Evolutionary conservation across 2,329 filamentous ascomycete species (phyloP).

Genomic region (Westerdykella ornata): DNA sequence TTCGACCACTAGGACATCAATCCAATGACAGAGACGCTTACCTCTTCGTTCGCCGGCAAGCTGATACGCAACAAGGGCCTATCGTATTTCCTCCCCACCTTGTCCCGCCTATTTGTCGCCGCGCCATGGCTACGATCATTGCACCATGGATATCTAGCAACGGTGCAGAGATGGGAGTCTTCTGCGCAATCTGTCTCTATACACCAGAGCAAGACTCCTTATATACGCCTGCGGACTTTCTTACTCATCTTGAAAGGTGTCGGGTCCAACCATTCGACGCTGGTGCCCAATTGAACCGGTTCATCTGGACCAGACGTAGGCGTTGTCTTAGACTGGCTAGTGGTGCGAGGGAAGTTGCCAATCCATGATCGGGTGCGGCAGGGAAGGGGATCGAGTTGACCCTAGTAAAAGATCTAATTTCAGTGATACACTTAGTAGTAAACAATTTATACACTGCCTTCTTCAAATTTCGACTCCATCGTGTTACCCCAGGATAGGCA

Average conservation of each 20-base stretch:
- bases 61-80: constrained; percentile 1
- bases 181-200: constrained; percentile 5
- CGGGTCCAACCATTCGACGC: constrained; percentile 2
- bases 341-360: constrained; percentile 2
- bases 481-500: no score
- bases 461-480: constrained; percentile 1
- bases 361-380: constrained; percentile 1
- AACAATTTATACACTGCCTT: constrained; percentile 1
- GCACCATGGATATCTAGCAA: constrained; percentile 6
- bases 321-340: background rate
- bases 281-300: background rate
- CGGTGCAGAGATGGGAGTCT: constrained; percentile 5
- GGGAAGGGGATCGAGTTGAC: constrained; percentile 1
- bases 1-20: background rate
- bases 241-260: constrained; percentile 4
- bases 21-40: background rate
- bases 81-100: constrained; percentile 3
- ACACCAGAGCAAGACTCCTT: constrained; percentile 3
- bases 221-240: background rate
- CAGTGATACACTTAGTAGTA: background rate
- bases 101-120: constrained; percentile 2
- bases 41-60: background rate
- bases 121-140: constrained; percentile 5
- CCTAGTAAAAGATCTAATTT: background rate
- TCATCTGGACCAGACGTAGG: background rate